Evolutionary conservation across 2,329 filamentous ascomycete species (phyloP).

Genomic region (Hortaea werneckii): DNA sequence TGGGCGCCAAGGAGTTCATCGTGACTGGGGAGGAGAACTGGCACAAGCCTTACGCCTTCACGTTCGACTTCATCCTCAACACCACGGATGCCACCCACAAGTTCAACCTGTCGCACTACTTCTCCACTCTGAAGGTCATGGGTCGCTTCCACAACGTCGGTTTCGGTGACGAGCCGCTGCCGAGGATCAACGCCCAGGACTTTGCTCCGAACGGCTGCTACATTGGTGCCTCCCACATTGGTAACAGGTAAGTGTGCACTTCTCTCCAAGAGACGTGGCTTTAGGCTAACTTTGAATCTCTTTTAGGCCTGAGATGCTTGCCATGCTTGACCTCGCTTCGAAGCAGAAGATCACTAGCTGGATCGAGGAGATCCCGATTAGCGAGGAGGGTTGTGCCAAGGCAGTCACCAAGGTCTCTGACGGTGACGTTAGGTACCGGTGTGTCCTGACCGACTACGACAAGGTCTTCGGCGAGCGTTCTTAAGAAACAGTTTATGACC

Average conservation of each 20-base stretch:
- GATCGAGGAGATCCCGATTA: slow-evolving; percentile 61
- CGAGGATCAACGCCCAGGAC: slow-evolving; percentile 55
- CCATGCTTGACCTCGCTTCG: slow-evolving; percentile 41
- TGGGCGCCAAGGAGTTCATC: slow-evolving; percentile 53
- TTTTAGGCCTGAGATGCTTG: slow-evolving; percentile 34
- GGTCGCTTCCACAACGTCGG: slow-evolving; percentile 72
- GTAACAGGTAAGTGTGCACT: slow-evolving; percentile 22
- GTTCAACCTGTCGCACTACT: slow-evolving; percentile 45
- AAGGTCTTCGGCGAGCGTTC: slow-evolving; percentile 51
- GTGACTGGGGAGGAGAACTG: slow-evolving; percentile 48
- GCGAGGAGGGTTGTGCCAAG: slow-evolving; percentile 57
- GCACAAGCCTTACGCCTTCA: slow-evolving; percentile 45
- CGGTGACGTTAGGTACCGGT: slow-evolving; percentile 61
- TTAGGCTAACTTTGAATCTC: background rate
- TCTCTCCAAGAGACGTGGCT: too few species aligned
- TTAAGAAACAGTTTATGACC: slow-evolving; percentile 8
- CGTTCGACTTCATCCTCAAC: slow-evolving; percentile 69
- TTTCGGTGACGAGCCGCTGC: slow-evolving; percentile 65
- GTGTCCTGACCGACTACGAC: slow-evolving; percentile 56
- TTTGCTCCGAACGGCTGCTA: slow-evolving; percentile 61
- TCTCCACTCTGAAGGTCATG: slow-evolving; percentile 71
- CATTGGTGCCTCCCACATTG: slow-evolving; percentile 42
- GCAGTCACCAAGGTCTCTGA: slow-evolving; percentile 56
- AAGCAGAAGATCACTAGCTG: slow-evolving; percentile 44
- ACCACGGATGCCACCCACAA: slow-evolving; percentile 55